These are phyloP conservation scores for Pestalotiopsis sp. DNA, from an alignment of 2,329 filamentous ascomycete genomes.

Conservation along the genomic window DNA sequence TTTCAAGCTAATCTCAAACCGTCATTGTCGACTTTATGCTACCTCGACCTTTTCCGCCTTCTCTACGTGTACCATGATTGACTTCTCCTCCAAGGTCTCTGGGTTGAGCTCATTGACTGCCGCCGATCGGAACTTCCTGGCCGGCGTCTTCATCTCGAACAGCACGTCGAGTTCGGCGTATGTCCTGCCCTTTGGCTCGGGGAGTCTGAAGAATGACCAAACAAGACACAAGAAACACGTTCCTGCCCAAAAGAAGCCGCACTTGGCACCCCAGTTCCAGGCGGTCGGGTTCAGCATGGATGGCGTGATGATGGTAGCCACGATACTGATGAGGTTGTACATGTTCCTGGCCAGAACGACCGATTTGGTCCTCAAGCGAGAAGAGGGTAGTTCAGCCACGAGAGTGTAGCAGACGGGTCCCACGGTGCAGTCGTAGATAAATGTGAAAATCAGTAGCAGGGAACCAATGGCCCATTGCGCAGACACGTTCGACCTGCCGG, in stretches of 20 bases:
- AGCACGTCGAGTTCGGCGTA: conserved; percentile 47
- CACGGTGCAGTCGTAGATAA: conserved; percentile 43
- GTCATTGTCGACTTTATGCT: background rate
- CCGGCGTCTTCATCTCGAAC: conserved; percentile 31
- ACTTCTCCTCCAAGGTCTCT: background rate
- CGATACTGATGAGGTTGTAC: conserved; percentile 42
- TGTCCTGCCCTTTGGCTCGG: conserved; percentile 42
- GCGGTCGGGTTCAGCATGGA: conserved; percentile 33
- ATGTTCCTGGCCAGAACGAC: conserved; percentile 25
- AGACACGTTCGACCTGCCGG: background rate
- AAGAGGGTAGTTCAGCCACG: conserved; percentile 44
- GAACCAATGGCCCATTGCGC: conserved; percentile 33
- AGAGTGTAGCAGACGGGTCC: conserved; percentile 45
- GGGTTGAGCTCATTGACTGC: conserved; percentile 4
- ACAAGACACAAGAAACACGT: conserved; percentile 38
- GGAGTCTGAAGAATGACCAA: conserved; percentile 42
- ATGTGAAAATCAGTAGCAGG: conserved; percentile 40
- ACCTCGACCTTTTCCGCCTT: background rate
- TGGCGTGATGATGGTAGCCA: conserved; percentile 34
- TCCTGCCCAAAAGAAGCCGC: conserved; percentile 27
- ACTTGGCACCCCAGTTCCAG: conserved; percentile 36
- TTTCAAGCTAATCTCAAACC: background rate
- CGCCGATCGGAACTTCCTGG: background rate
- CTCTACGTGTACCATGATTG: conserved; percentile 2
- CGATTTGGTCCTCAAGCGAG: conserved; percentile 31